Evolutionary conservation across 306 rosid genomes (phyloP), one percentile per base, ranked within the genome.

Genomic region (Cucumis cinereus): DNA sequence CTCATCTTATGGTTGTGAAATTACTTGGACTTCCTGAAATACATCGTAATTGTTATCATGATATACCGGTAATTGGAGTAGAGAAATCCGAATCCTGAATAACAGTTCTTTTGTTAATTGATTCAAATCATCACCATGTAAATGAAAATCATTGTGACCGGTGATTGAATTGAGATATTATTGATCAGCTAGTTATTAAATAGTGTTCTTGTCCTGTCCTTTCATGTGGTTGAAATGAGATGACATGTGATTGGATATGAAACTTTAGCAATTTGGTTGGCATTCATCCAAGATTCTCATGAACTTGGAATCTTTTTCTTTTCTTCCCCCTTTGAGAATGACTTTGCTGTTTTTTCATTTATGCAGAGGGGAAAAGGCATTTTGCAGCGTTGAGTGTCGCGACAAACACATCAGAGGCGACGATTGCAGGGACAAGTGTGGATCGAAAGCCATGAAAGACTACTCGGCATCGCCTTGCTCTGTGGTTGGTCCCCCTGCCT

Each of bases 321-420:
- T 30, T 70, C 43, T 59, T 57, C 43, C 38, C 38, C 33, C 19
- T n/a, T 40, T 40, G 68, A 76, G 62, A 59, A 35, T 57, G 68
- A 59, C 71, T 14, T 76, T 61, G 14, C 26, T 45, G 41, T 76
- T 76, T 60, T 76, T 60, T 43, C 47, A 35, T 74, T 75, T 33
- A 45, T 82, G 84, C 88, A 88, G 92, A 74, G 90, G 96, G 20
- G 96, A 90, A 49, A 86, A 81, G 36, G 96, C 96, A 50, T 90
- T 88, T 71, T 88, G 96, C 76, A 90, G 96, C 36, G 10, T 79
- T 0, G 87, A 90, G 82, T 90, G 96, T 79, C 89, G 92, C 1
- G 91, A 82, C 74, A 79, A 82, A 19, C 89, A 88, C 77, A 90
- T 90, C 6, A 81, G 80, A 62, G 82, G 88, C 40, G 86, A 86